Evolutionary conservation across 2,329 filamentous ascomycete genomes (phyloP).

Genomic region (Aspergillus sp.): DNA sequence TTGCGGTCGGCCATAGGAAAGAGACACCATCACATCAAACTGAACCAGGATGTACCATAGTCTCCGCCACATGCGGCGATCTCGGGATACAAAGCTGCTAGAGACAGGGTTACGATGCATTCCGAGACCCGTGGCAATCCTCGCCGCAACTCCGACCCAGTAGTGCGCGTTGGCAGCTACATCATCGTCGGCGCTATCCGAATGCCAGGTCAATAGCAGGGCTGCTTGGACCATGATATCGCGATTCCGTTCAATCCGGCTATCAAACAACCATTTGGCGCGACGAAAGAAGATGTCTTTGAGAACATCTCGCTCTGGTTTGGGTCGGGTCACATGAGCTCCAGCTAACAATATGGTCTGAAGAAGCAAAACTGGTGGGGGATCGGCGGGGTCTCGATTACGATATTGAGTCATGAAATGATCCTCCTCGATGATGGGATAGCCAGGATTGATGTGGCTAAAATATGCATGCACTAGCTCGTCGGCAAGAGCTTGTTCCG

Average conservation of each 20-base stretch:
- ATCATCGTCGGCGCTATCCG: conserved; percentile 54
- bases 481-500: conserved; percentile 50
- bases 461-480: conserved; percentile 54
- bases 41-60: conserved; percentile 47
- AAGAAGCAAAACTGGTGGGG: conserved; percentile 50
- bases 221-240: conserved; percentile 56
- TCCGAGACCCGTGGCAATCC: conserved; percentile 55
- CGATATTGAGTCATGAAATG: conserved; percentile 53
- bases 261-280: conserved; percentile 55
- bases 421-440: conserved; percentile 54
- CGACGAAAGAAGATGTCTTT: conserved; percentile 54
- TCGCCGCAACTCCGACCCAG: conserved; percentile 55
- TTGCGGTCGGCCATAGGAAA: conserved; percentile 53
- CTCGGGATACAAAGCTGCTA: conserved; percentile 41
- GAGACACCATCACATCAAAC: conserved; percentile 44
- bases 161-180: conserved; percentile 54
- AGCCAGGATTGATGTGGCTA: conserved; percentile 51
- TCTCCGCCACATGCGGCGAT: conserved; percentile 45
- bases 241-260: conserved; percentile 54
- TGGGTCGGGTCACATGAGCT: conserved; percentile 48
- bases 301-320: conserved; percentile 43
- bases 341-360: conserved; percentile 54
- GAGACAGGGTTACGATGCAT: conserved; percentile 50
- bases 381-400: conserved; percentile 45
- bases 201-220: conserved; percentile 57